Evolutionary conservation across 129 eudicot genomes (phyloP).

Genomic region (Arctium lappa): DNA sequence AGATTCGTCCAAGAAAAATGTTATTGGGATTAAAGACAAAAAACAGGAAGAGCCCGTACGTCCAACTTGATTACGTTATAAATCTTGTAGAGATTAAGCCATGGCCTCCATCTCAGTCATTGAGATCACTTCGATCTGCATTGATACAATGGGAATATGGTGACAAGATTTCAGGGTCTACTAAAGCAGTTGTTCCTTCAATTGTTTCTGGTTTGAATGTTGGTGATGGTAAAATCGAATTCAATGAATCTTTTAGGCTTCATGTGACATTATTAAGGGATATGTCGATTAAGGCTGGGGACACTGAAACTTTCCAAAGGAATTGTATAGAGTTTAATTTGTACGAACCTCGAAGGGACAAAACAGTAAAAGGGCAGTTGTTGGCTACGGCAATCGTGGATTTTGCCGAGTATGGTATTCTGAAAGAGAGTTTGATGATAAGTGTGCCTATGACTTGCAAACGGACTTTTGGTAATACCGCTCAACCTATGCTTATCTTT

Average conservation of each 20-base stretch:
- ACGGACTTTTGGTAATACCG: slow-evolving; percentile 64
- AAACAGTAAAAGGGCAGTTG: slow-evolving; percentile 64
- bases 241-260: slow-evolving; percentile 69
- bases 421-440: slow-evolving; percentile 45
- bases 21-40: slow-evolving; percentile 55
- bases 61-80: slow-evolving; percentile 60
- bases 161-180: slow-evolving; percentile 61
- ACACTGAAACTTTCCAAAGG: slow-evolving; percentile 49
- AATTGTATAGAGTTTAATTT: slow-evolving; percentile 74
- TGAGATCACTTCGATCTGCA: slow-evolving; percentile 59
- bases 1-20: slow-evolving; percentile 35
- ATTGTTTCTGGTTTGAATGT: slow-evolving; percentile 44
- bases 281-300: slow-evolving; percentile 44
- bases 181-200: slow-evolving; percentile 67
- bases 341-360: slow-evolving; percentile 76
- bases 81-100: slow-evolving; percentile 82
- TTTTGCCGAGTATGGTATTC: slow-evolving; percentile 77
- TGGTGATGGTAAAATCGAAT: slow-evolving; percentile 73
- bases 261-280: slow-evolving; percentile 51
- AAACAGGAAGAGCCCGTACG: slow-evolving; percentile 42
- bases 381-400: slow-evolving; percentile 70
- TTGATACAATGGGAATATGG: slow-evolving; percentile 81
- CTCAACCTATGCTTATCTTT: slow-evolving; percentile 64
- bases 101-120: slow-evolving; percentile 89
- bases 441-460: slow-evolving; percentile 72